These are phyloP conservation scores for Ulmus americana DNA, from an alignment of 331 rosid species.

Conservation along the genomic window DNA sequence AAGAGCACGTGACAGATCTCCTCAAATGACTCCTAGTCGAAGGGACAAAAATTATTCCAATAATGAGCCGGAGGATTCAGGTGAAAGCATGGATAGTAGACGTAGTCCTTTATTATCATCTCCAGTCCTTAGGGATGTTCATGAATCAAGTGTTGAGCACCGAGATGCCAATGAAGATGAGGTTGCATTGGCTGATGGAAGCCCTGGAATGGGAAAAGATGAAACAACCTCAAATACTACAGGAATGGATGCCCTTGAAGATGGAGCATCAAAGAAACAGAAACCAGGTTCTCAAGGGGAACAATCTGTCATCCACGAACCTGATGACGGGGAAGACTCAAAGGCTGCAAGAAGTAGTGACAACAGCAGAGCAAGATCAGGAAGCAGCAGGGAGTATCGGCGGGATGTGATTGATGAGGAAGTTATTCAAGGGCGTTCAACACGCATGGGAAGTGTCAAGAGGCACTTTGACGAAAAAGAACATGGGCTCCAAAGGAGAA, in stretches of 20 bases:
- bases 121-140: conserved; percentile 44
- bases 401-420: conserved; percentile 83
- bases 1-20: conserved; percentile 44
- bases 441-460: conserved; percentile 38
- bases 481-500: conserved; percentile 50
- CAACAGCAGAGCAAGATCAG: conserved; percentile 91
- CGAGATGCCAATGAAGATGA: conserved; percentile 57
- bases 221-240: conserved; percentile 30
- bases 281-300: conserved; percentile 46
- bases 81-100: conserved; percentile 64
- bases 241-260: conserved; percentile 31
- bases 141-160: conserved; percentile 53
- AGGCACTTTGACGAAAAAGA: conserved; percentile 60
- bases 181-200: conserved; percentile 47
- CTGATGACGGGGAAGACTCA: conserved; percentile 70
- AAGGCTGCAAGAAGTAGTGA: conserved; percentile 92
- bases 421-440: conserved; percentile 74
- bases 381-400: conserved; percentile 82
- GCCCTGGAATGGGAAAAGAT: conserved; percentile 52
- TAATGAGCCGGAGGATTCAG: conserved; percentile 55
- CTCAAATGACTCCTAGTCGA: conserved; percentile 38
- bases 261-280: conserved; percentile 41
- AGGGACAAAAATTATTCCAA: conserved; percentile 34
- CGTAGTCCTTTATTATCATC: conserved; percentile 41
- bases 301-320: conserved; percentile 47